A percentile compares a stretch with the other conserved stretches of the same genome.
Conservation (phyloP, 2,329 filamentous ascomycete species). For the Ceratocystis papillata region DNA sequence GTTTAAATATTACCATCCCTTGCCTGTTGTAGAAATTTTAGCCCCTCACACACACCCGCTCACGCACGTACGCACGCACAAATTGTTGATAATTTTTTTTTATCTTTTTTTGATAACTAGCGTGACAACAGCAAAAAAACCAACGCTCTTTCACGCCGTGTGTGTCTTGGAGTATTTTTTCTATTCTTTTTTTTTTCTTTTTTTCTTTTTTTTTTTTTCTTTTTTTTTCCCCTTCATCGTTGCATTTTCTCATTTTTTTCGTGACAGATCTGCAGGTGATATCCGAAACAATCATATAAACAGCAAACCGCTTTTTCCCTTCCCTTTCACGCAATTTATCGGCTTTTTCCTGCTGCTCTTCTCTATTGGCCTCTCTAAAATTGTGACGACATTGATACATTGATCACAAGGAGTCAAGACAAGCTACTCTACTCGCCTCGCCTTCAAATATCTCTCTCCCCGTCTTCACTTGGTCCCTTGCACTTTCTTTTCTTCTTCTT, state of each 20-base stretch:
- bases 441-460: neutral
- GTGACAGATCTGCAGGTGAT: slow-evolving; percentile 5
- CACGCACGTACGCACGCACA: too few species aligned
- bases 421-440: neutral
- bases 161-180: neutral
- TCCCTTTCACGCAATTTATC: neutral
- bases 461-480: neutral
- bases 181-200: neutral
- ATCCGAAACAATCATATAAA: neutral
- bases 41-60: too few species aligned
- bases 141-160: neutral
- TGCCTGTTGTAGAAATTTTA: too few species aligned
- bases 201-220: neutral
- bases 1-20: too few species aligned
- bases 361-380: neutral
- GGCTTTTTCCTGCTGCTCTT: neutral
- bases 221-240: neutral
- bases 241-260: neutral
- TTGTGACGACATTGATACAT: too few species aligned
- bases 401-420: neutral
- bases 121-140: neutral
- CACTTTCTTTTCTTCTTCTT: neutral
- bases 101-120: neutral
- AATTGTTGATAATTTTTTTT: too few species aligned
- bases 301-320: neutral